Base-by-base conservation (phyloP, 257 asterid genomes). In the Echium plantagineum region DNA sequence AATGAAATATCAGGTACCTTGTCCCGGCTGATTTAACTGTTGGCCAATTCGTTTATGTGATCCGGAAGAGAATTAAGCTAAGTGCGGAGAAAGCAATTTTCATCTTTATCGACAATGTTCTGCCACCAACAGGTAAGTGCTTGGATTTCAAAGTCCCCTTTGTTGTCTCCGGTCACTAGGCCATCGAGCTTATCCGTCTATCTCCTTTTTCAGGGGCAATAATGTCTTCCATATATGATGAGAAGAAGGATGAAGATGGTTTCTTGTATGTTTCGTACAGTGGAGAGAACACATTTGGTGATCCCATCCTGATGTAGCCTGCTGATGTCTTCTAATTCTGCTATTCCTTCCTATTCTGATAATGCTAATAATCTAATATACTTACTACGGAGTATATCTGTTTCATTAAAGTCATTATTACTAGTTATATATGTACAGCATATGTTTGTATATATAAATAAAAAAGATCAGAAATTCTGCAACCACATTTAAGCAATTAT, bases 261-360 rank as follows among this genome's bases (percentile, higher is more conserved):
- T 72, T 72, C 66, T 63, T 72, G 10, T 72, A 72, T 22, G 66
- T 72, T 38, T 67, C 77, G 24, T 72, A 72, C 63, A 68, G 77
- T 51, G 77, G 77, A 12, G 77, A 72, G 55, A 72, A 72, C 58
- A 68, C 77, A 18, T 72, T 72, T 46, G 73, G 77, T 15, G 57
- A 71, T 57, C 22, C 21, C 16, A 54, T 48, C 61, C 32, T 52
- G 6, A 61, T 60, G 57, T 69, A 38, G 15, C 48, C 48, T 38
- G 48, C 48, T 38, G 48, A 38, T 38, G 9, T 7, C 15, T 38
- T 38, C 48, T 38, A 38, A 38, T 38, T 10, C 15, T 38, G 48
- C 13, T 38, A 10, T 15, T 7, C 48, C 9, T 38, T 38, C 3
- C 48, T 38, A 7, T 15, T 38, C 48, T n/a, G n/a, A n/a, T n/a